Evolutionary conservation across 129 eudicot genomes (phyloP), one percentile per base, ranked within the genome.

Genomic region (Cynara cardunculus): DNA sequence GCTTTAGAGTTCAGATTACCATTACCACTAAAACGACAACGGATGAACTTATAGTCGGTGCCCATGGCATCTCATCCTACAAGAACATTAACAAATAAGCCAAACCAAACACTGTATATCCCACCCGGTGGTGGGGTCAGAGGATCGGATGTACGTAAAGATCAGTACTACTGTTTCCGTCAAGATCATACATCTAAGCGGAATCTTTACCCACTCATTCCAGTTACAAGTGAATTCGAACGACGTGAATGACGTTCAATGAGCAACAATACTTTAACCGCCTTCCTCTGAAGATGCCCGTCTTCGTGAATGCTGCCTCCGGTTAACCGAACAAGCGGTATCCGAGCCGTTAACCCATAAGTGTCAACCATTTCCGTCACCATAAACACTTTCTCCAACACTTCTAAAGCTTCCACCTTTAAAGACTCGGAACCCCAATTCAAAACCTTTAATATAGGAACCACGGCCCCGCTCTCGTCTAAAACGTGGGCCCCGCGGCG

Each of bases 351-450:
- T 62, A 81, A 39, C 46, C 92, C 92, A 12, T 90, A 86, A 25
- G 56, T 13, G 10, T 88, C 90, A 1, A 81, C 92, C 90, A 90
- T 90, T 70, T 90, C 96, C 24, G 74, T 84, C 27, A 87, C 79
- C 87, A 85, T 82, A 62, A 88, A 90, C 25, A 90, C 82, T 68
- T 88, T 90, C 85, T 88, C 92, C 69, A 90, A 72, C 21, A 88
- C 85, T 18, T 84, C 85, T 68, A 90, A 72, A 27, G 90, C 92
- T 82, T 90, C 96, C 27, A 78, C 92, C 73, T 88, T 90, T 66
- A 90, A 73, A 24, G 90, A 85, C 81, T 90, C 89, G 0, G 92
- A 88, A 18, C 92, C 96, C 92, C 92, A 90, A 24, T 76, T 85
- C 83, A 90, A 74, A 77, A 88, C 92, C 59, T 88, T 89, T 28